These are phyloP conservation scores for Fusarium sambucinum DNA, from an alignment of 2,329 filamentous ascomycete species.

Conservation along the genomic window DNA sequence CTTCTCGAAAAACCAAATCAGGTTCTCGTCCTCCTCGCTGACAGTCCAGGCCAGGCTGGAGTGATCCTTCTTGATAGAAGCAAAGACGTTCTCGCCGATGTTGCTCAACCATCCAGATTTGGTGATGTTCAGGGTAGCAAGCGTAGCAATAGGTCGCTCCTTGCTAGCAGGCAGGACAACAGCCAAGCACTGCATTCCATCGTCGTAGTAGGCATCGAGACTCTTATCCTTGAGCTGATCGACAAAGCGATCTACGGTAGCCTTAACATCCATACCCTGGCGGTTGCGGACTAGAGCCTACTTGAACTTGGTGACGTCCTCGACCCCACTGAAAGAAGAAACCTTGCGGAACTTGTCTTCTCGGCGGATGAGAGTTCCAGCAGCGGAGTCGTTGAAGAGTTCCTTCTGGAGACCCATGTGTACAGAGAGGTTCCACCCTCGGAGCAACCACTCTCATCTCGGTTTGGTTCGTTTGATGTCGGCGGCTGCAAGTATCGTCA, in stretches of 20 bases:
- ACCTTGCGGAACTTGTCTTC: constrained; percentile 77
- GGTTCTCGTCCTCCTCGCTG: constrained; percentile 93
- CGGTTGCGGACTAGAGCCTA: constrained; percentile 84
- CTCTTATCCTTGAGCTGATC: constrained; percentile 79
- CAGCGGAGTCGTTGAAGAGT: no score
- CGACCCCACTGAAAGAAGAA: constrained; percentile 78
- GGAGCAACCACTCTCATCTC: constrained; percentile 12
- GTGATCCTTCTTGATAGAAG: constrained; percentile 92
- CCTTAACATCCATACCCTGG: constrained; percentile 82
- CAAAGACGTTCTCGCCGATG: constrained; percentile 94
- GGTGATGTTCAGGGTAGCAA: constrained; percentile 92
- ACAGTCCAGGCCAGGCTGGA: constrained; percentile 96
- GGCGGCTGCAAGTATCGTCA: not conserved
- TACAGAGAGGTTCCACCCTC: constrained; percentile 18
- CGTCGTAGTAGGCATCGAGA: constrained; percentile 96
- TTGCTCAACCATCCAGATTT: constrained; percentile 96
- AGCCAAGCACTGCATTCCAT: constrained; percentile 92
- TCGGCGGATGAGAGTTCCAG: no score
- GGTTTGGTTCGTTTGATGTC: constrained; percentile 10
- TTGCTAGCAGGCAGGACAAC: constrained; percentile 83
- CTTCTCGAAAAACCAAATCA: constrained; percentile 99
- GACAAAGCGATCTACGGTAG: constrained; percentile 88
- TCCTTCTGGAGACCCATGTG: no score
- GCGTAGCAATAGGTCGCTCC: constrained; percentile 77
- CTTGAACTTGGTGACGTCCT: constrained; percentile 82